These are phyloP conservation scores for Tetradesmus obliquus DNA, from an alignment of 139 green algal species.

Conservation along the genomic window DNA sequence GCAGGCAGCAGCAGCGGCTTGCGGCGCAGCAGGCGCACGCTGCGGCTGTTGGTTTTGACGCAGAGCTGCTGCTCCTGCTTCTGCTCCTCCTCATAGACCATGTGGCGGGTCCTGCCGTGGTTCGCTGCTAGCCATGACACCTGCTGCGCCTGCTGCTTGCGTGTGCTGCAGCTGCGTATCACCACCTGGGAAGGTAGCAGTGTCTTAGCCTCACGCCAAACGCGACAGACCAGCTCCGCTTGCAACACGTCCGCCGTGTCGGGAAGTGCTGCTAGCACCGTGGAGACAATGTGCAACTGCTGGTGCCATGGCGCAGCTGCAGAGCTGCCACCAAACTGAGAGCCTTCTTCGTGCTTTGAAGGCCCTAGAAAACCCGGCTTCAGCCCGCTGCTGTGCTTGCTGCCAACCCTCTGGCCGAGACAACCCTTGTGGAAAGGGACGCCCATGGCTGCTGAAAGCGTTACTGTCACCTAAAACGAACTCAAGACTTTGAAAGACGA, in stretches of 20 bases:
- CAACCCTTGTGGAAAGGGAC: not conserved
- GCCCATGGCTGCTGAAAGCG: not conserved
- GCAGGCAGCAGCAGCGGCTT: not conserved
- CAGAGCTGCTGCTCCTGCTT: not conserved
- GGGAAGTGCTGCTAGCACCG: slow-evolving; percentile 1
- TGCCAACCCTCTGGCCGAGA: not conserved
- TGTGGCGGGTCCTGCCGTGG: not conserved
- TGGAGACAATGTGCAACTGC: slow-evolving; percentile 11
- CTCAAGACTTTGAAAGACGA: not conserved
- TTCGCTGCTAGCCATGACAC: not conserved
- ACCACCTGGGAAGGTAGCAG: not conserved
- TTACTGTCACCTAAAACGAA: not conserved
- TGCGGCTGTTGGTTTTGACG: not conserved
- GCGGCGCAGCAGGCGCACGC: too few species aligned
- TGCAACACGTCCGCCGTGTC: slow-evolving; percentile 4
- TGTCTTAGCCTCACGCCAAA: not conserved
- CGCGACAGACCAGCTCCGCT: not conserved
- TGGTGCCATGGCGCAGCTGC: slow-evolving; percentile 4
- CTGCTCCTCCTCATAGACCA: not conserved
- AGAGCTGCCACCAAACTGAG: not conserved
- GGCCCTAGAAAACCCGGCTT: not conserved
- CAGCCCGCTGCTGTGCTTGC: not conserved
- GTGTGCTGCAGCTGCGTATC: not conserved
- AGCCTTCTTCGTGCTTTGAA: not conserved
- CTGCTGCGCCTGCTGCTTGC: not conserved